A percentile compares a stretch with the other conserved stretches of the same genome.
Conservation (phyloP, 1,284 basidiomycete genomes). For the Fomes fomentarius region DNA sequence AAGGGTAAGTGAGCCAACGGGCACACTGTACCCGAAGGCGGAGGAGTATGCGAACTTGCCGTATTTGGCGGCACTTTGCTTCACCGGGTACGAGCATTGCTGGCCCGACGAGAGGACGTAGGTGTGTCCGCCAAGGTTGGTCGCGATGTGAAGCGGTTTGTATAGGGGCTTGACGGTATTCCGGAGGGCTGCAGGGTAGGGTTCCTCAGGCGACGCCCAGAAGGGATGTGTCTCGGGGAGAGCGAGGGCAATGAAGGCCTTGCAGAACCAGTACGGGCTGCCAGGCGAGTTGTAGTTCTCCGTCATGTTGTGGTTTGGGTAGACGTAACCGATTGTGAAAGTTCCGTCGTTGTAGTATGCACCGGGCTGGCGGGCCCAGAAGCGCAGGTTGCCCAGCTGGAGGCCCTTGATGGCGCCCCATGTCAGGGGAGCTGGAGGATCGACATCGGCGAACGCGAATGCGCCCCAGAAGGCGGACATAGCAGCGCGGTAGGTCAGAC, state of each 20-base stretch:
- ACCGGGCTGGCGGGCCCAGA: slow-evolving; percentile 66
- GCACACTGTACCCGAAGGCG: slow-evolving; percentile 77
- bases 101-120: slow-evolving; percentile 79
- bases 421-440: slow-evolving; percentile 67
- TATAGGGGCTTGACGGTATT: slow-evolving; percentile 52
- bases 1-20: slow-evolving; percentile 67
- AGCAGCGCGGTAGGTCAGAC: slow-evolving; percentile 78
- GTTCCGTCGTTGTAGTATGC: slow-evolving; percentile 68
- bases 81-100: slow-evolving; percentile 78
- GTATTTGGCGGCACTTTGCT: slow-evolving; percentile 79
- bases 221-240: slow-evolving; percentile 69
- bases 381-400: slow-evolving; percentile 73
- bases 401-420: slow-evolving; percentile 80
- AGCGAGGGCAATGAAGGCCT: slow-evolving; percentile 73
- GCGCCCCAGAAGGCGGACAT: slow-evolving; percentile 81
- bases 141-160: slow-evolving; percentile 72
- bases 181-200: slow-evolving; percentile 54
- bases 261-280: slow-evolving; percentile 85
- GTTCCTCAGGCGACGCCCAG: slow-evolving; percentile 68
- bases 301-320: slow-evolving; percentile 77
- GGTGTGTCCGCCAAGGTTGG: slow-evolving; percentile 63
- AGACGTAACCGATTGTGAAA: slow-evolving; percentile 74
- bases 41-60: slow-evolving; percentile 77
- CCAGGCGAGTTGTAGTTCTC: slow-evolving; percentile 83
- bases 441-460: slow-evolving; percentile 70